Conservation (phyloP, 2,329 filamentous ascomycete genomes). For the Colletotrichum musicola region DNA sequence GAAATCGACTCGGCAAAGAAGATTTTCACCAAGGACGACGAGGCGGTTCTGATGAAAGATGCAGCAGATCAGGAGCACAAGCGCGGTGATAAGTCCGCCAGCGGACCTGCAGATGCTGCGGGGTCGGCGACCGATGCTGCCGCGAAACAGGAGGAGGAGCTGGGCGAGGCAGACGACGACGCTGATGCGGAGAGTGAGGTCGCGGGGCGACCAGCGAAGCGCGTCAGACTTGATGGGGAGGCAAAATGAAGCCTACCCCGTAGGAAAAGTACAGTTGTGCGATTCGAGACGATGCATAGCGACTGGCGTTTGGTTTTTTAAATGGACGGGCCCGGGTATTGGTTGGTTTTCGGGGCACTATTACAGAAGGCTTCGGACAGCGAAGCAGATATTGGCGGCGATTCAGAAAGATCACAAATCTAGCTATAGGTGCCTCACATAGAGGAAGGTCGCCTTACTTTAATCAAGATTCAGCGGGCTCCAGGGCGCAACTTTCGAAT, state of each 20-base stretch:
- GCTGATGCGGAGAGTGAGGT: constrained; percentile 47
- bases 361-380: background rate
- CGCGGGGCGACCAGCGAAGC: constrained; percentile 40
- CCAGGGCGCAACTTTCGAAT: too few species aligned
- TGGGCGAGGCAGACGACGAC: constrained; percentile 67
- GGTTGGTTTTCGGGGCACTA: background rate
- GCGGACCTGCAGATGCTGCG: constrained; percentile 39
- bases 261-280: background rate
- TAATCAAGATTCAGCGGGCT: too few species aligned
- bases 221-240: constrained; percentile 29
- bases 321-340: background rate
- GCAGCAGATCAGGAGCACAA: constrained; percentile 59
- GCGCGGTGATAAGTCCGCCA: constrained; percentile 49
- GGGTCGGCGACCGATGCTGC: constrained; percentile 46
- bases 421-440: background rate
- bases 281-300: constrained; percentile 28
- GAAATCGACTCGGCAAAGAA: constrained; percentile 87
- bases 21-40: constrained; percentile 77
- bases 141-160: constrained; percentile 60
- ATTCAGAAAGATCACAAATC: background rate
- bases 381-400: background rate
- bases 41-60: constrained; percentile 69
- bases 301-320: constrained; percentile 26
- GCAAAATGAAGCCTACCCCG: constrained; percentile 19
- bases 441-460: too few species aligned